Evolutionary conservation across 1,284 basidiomycete species (phyloP), one percentile per base, ranked within the genome.

Genomic region (Meira nashicola): DNA sequence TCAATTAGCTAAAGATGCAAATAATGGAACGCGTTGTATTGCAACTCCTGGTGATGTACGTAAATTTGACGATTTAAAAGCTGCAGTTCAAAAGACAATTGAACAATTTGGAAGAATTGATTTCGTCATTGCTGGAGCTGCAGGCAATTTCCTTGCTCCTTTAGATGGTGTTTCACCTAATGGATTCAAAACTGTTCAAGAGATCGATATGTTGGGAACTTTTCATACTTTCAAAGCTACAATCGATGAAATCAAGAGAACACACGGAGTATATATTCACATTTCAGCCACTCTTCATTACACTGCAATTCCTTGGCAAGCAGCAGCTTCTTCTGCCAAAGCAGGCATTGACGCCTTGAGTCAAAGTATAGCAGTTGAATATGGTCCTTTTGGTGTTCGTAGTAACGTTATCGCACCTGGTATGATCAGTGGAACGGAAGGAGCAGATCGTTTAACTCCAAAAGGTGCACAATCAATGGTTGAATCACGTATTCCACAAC

Each of bases 251-350:
- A 57, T 76, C 15, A 76, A 74, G 38, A 62, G 65, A 54, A 61
- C 57, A 39, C 66, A 58, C 23, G 94, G 93, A 28, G 82, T 89
- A 3, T 96, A 94, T 80, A 85, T 97, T 58, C 90, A 92, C 71
- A 89, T 97, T 73, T 90, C 88, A 65, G 90, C 92, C 1, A 94
- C 89, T 12, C 80, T 97, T 56, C 94, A 97, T 79, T 90, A 92
- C 80, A 84, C 82, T 63, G 91, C 90, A 84, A 70, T 88, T n/a
- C 89, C 90, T 0, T 92, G 87, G 78, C 93, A 97, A 80, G 89
- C 86, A 3, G 93, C 96, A 73, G 90, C 94, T 7, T 90, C 89
- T 21, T 91, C 93, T 12, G 94, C 94, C 19, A 97, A 97, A 80
- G 93, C 93, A 0, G 94, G 86, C 9, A 86, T 97, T 39, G 93